Evolutionary conservation across 2,329 filamentous ascomycete genomes (phyloP).

Genomic region (Ceratocystiopsis brevicomis): DNA sequence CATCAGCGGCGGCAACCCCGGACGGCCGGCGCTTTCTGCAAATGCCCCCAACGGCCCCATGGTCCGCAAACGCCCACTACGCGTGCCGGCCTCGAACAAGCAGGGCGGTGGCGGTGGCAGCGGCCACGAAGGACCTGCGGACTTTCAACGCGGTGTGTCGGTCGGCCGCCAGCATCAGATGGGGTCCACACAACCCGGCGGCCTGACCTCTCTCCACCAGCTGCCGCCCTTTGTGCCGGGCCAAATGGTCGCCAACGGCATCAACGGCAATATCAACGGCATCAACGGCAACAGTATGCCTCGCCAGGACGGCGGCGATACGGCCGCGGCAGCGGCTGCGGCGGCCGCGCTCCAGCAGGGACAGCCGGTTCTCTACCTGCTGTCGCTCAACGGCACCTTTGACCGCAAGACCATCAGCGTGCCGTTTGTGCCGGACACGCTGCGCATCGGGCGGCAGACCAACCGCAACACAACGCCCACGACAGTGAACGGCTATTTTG

Average conservation of each 20-base stretch:
- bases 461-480: conserved; percentile 93
- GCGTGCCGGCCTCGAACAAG: conserved; percentile 16
- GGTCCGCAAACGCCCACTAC: conserved; percentile 27
- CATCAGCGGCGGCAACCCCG: background rate
- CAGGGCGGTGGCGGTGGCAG: conserved; percentile 13
- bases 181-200: conserved; percentile 20
- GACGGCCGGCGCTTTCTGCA: conserved; percentile 8
- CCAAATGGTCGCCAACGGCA: conserved; percentile 12
- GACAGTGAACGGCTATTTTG: conserved; percentile 82
- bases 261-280: conserved; percentile 12
- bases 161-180: conserved; percentile 16
- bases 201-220: conserved; percentile 19
- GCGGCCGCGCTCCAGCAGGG: conserved; percentile 27
- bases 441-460: conserved; percentile 88
- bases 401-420: conserved; percentile 92
- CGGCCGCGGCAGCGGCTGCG: too few species aligned
- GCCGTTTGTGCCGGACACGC: conserved; percentile 79
- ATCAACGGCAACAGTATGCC: conserved; percentile 24
- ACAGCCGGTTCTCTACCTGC: conserved; percentile 63
- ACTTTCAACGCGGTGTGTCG: conserved; percentile 24
- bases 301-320: conserved; percentile 47
- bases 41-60: conserved; percentile 32
- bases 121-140: conserved; percentile 23
- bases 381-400: conserved; percentile 90
- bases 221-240: conserved; percentile 20